A percentile compares a stretch with the other conserved stretches of the same genome.
These are phyloP conservation scores for Gossypium schwendimanii DNA, from an alignment of 441 rosid genomes.

Conservation along the genomic window DNA sequence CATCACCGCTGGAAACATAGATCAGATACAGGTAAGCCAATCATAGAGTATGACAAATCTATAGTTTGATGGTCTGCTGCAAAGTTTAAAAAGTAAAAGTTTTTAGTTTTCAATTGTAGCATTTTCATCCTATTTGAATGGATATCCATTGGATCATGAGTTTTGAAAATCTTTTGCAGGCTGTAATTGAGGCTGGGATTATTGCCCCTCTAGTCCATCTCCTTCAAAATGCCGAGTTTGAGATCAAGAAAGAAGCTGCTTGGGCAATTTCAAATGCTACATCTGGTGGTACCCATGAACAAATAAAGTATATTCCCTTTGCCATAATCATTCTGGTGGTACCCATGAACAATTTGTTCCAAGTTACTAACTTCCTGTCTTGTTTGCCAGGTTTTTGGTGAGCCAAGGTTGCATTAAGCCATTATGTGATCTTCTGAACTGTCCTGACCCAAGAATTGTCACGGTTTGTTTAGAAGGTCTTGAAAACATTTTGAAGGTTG, in stretches of 20 bases:
- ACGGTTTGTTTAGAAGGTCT: conserved; percentile 42
- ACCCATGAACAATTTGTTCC: not conserved
- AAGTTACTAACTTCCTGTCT: not conserved
- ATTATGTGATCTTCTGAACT: conserved; percentile 45
- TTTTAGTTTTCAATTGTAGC: not conserved
- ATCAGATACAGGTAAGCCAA: conserved; percentile 52
- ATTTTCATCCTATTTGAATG: not conserved
- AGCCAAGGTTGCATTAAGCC: conserved; percentile 49
- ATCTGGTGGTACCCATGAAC: conserved; percentile 49
- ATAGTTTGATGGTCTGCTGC: not conserved
- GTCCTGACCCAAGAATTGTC: conserved; percentile 47
- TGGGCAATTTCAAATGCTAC: conserved; percentile 60
- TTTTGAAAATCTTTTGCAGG: conserved; percentile 23
- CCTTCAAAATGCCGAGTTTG: conserved; percentile 44
- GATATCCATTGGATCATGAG: not conserved
- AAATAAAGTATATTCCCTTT: conserved; percentile 38
- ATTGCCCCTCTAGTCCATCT: conserved; percentile 28
- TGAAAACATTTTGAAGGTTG: conserved; percentile 53
- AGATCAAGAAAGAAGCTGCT: conserved; percentile 55
- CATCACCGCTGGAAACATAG: conserved; percentile 52
- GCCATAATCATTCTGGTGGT: not conserved
- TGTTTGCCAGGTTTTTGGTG: conserved; percentile 39
- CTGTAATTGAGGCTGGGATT: conserved; percentile 41
- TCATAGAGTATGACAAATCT: not conserved
- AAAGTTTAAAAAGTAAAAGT: not conserved